Conservation (phyloP, 371 early-diverging fungal species). For the Mortierella sp. region DNA sequence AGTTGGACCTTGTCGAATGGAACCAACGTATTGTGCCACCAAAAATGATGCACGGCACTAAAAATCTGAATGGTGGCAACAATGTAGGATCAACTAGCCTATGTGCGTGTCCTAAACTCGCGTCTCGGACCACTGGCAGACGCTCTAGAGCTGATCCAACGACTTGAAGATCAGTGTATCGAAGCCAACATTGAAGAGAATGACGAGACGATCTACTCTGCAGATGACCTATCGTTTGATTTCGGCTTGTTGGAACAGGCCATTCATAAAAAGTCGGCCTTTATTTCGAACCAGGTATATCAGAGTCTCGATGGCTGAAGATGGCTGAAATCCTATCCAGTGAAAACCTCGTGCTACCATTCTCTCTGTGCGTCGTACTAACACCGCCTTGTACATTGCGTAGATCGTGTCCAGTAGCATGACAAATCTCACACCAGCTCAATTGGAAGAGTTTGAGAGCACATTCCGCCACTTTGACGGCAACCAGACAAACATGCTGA, state of each 20-base stretch:
- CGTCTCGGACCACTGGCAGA: slow-evolving; percentile 65
- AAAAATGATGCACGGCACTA: too few species aligned
- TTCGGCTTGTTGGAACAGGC: slow-evolving; percentile 80
- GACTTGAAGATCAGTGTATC: slow-evolving; percentile 74
- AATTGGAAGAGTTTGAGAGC: slow-evolving; percentile 92
- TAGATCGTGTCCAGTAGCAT: slow-evolving; percentile 86
- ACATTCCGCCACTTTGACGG: slow-evolving; percentile 92
- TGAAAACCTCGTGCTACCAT: too few species aligned
- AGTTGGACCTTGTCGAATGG: slow-evolving; percentile 7
- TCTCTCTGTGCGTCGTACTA: neutral
- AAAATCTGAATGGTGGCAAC: neutral
- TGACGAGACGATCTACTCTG: slow-evolving; percentile 90
- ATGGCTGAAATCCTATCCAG: too few species aligned
- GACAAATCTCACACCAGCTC: slow-evolving; percentile 92
- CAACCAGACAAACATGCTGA: slow-evolving; percentile 78
- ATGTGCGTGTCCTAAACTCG: slow-evolving; percentile 65
- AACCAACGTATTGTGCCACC: neutral
- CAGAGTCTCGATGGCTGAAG: too few species aligned
- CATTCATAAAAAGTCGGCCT: slow-evolving; percentile 85
- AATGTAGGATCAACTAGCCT: slow-evolving; percentile 72
- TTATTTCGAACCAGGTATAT: slow-evolving; percentile 92
- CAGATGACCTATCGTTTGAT: slow-evolving; percentile 91
- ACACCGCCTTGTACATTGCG: neutral
- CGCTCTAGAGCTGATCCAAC: slow-evolving; percentile 66
- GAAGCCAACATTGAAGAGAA: slow-evolving; percentile 94